A percentile compares a stretch with the other conserved stretches of the same genome.
Conservation (phyloP, 1,284 basidiomycete genomes). For the Porphyrellus sp. region DNA sequence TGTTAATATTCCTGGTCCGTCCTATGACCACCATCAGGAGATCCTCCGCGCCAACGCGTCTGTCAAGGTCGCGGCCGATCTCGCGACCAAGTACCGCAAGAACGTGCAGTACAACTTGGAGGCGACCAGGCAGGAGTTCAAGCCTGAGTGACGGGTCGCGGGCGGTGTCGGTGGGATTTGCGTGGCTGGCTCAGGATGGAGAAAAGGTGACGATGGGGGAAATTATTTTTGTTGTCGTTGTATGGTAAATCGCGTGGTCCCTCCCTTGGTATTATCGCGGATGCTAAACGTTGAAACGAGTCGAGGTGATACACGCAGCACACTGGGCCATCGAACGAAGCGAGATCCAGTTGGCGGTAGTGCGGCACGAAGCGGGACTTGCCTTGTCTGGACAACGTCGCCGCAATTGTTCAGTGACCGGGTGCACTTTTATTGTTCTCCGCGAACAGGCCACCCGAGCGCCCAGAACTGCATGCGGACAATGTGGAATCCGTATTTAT, state of each 20-base stretch:
- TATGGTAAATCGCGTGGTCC: no score
- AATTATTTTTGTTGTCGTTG: background rate
- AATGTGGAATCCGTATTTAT: conserved; percentile 19
- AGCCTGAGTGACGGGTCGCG: background rate
- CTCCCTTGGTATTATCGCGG: no score
- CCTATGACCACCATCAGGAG: conserved; percentile 44
- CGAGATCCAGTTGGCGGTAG: no score
- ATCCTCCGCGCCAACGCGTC: conserved; percentile 67
- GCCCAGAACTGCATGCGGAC: background rate
- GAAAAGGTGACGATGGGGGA: background rate
- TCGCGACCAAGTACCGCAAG: conserved; percentile 77
- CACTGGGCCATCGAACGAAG: no score
- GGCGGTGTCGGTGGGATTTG: background rate
- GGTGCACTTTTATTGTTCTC: conserved; percentile 21
- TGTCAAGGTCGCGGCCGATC: conserved; percentile 72
- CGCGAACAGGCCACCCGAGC: background rate
- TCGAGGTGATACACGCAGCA: background rate
- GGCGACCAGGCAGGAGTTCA: conserved; percentile 47
- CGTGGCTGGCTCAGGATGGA: conserved; percentile 2
- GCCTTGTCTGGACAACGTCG: conserved; percentile 25
- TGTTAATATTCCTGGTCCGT: background rate
- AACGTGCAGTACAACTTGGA: conserved; percentile 86
- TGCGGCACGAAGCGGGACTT: background rate
- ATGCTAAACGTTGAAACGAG: no score
- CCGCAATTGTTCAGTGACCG: conserved; percentile 12